Evolutionary conservation across 2,329 filamentous ascomycete genomes (phyloP).

Genomic region (Xylaria sp.): DNA sequence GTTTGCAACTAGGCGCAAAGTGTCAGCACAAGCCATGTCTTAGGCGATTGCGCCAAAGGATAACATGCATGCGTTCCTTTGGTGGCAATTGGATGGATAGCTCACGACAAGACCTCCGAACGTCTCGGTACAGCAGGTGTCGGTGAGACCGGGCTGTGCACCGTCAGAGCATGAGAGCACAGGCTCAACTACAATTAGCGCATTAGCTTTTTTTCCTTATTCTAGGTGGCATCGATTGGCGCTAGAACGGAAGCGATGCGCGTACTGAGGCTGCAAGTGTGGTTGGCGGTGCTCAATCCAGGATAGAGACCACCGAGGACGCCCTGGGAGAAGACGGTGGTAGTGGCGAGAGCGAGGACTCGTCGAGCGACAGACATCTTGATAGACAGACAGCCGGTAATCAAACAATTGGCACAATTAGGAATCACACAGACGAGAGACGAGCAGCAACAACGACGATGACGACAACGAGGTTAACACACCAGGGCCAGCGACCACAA

Average conservation of each 20-base stretch:
- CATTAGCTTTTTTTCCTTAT: constrained; percentile 30
- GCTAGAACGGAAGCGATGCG: not conserved
- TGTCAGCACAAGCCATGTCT: constrained; percentile 15
- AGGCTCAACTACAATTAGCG: constrained; percentile 42
- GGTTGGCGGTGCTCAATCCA: constrained; percentile 62
- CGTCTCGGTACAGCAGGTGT: constrained; percentile 74
- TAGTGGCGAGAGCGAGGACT: constrained; percentile 45
- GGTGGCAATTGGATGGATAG: not conserved
- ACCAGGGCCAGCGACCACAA: not conserved
- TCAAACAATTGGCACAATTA: constrained; percentile 10
- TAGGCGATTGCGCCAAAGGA: too few species aligned
- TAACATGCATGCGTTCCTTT: not conserved
- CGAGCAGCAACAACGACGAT: too few species aligned
- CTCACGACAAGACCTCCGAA: constrained; percentile 68
- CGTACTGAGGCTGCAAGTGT: constrained; percentile 65
- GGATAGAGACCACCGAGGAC: constrained; percentile 55
- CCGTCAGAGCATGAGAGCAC: constrained; percentile 62
- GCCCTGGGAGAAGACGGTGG: constrained; percentile 47
- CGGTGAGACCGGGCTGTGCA: constrained; percentile 59
- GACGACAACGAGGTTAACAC: not conserved
- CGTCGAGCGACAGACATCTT: constrained; percentile 40
- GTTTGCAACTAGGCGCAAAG: constrained; percentile 59
- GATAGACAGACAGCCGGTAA: constrained; percentile 3
- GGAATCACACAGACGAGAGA: constrained; percentile 9
- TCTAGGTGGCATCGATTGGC: constrained; percentile 27